phyloP scores from a whole-genome alignment of 805 yeast species.

The Teunomyces funiuensis region DNA sequence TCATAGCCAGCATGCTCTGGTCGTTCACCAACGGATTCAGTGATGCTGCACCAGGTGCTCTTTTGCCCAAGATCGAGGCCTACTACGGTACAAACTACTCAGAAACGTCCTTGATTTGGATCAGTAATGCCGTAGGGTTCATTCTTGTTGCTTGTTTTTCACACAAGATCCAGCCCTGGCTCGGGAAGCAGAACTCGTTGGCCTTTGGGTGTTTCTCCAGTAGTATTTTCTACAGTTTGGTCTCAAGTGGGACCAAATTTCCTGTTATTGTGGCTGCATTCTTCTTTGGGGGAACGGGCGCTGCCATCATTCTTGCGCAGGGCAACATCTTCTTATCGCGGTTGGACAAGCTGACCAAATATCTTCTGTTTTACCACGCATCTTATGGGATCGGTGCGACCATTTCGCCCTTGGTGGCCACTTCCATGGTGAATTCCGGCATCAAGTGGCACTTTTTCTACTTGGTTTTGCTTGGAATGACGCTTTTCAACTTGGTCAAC shows the following conservation, averaged over 20 bases:
- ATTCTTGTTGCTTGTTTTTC: too few species aligned
- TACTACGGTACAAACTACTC: too few species aligned
- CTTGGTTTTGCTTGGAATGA: constrained; percentile 15
- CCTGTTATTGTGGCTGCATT: constrained; percentile 23
- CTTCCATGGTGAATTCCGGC: constrained; percentile 16
- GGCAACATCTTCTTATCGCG: constrained; percentile 22
- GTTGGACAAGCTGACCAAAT: constrained; percentile 20
- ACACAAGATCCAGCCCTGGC: too few species aligned
- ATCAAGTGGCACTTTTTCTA: constrained; percentile 21
- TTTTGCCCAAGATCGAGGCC: too few species aligned
- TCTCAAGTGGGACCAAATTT: constrained; percentile 20
- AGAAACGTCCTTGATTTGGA: too few species aligned
- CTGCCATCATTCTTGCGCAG: constrained; percentile 20
- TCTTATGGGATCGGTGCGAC: constrained; percentile 26
- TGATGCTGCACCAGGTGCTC: constrained; percentile 22
- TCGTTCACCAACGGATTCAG: constrained; percentile 16
- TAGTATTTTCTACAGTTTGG: too few species aligned
- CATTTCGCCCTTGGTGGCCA: constrained; percentile 22
- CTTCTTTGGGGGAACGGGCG: constrained; percentile 24
- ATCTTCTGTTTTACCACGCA: constrained; percentile 22
- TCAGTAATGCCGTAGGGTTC: too few species aligned
- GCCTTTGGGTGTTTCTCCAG: too few species aligned
- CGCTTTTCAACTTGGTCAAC: constrained; percentile 12
- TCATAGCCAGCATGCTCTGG: constrained; percentile 19
- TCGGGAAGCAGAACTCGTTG: too few species aligned